Evolutionary conservation across 106 monocot species (phyloP).

Genomic region (Gastrodia elata): DNA sequence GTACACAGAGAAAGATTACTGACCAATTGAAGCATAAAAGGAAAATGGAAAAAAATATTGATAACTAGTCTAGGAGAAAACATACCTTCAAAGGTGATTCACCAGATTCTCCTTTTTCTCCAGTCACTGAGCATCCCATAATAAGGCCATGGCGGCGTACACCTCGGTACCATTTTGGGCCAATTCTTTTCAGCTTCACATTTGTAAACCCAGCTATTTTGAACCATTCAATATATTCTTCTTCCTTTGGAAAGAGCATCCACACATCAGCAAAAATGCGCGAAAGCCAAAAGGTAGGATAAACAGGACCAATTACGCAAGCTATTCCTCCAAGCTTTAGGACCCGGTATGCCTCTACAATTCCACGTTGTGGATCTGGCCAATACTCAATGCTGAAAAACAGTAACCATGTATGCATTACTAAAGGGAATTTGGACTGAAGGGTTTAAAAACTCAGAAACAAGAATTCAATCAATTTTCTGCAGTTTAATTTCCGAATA

Average conservation of each 20-base stretch:
- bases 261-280: constrained; percentile 94
- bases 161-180: constrained; percentile 95
- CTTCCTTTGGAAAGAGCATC: constrained; percentile 95
- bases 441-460: not conserved
- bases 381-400: constrained; percentile 80
- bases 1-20: not conserved
- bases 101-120: constrained; percentile 66
- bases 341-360: constrained; percentile 83
- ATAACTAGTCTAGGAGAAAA: not conserved
- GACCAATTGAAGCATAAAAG: not conserved
- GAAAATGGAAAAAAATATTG: not conserved
- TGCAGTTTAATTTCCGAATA: not conserved
- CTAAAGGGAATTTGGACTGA: not conserved
- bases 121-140: constrained; percentile 96
- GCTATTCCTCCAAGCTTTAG: constrained; percentile 71
- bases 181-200: constrained; percentile 80
- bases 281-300: constrained; percentile 94
- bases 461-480: not conserved
- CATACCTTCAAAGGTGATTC: constrained; percentile 78
- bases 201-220: constrained; percentile 85
- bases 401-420: not conserved
- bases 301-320: constrained; percentile 85
- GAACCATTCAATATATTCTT: constrained; percentile 96
- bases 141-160: constrained; percentile 85
- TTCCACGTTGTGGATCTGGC: constrained; percentile 94